Evolutionary conservation across 371 early-diverging fungal species (phyloP).

Genomic region (Mortierella sp.): DNA sequence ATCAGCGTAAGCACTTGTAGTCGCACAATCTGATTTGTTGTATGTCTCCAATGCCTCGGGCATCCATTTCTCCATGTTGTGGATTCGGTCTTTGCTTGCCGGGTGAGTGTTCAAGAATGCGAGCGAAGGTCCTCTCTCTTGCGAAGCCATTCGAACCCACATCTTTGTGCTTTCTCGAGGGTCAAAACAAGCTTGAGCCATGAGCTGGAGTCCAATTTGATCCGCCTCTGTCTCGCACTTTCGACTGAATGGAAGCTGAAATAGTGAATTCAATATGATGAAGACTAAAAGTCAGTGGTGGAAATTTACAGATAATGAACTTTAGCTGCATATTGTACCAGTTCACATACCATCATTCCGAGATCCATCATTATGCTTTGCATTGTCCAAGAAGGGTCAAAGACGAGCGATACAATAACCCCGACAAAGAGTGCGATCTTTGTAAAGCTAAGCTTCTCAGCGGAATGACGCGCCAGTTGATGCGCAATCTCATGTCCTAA

Average conservation of each 20-base stretch:
- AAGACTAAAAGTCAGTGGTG: background rate
- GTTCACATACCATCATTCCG: conserved; percentile 43
- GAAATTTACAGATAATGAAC: background rate
- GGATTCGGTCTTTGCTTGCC: conserved; percentile 77
- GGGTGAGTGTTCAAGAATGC: conserved; percentile 94
- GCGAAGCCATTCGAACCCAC: conserved; percentile 69
- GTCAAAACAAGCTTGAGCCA: conserved; percentile 95
- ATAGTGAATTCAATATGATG: conserved; percentile 12
- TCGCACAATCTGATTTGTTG: conserved; percentile 53
- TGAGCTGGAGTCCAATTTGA: conserved; percentile 85
- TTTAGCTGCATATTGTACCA: background rate
- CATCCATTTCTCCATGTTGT: conserved; percentile 76
- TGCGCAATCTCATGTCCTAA: conserved; percentile 92
- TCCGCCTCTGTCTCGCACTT: conserved; percentile 96
- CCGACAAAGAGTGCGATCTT: conserved; percentile 71
- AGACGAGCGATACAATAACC: conserved; percentile 58
- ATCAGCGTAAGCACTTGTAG: conserved; percentile 58
- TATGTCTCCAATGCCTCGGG: conserved; percentile 71
- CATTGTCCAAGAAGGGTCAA: conserved; percentile 58
- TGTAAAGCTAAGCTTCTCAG: conserved; percentile 84
- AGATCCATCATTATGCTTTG: conserved; percentile 42
- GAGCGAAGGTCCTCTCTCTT: conserved; percentile 56
- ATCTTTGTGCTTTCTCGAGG: conserved; percentile 81
- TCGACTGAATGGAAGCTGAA: conserved; percentile 88
- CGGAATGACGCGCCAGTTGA: conserved; percentile 85